Evolutionary conservation across 345 rosid species (phyloP), one percentile per base, ranked within the genome.

Genomic region (Hibiscus tridactylites): DNA sequence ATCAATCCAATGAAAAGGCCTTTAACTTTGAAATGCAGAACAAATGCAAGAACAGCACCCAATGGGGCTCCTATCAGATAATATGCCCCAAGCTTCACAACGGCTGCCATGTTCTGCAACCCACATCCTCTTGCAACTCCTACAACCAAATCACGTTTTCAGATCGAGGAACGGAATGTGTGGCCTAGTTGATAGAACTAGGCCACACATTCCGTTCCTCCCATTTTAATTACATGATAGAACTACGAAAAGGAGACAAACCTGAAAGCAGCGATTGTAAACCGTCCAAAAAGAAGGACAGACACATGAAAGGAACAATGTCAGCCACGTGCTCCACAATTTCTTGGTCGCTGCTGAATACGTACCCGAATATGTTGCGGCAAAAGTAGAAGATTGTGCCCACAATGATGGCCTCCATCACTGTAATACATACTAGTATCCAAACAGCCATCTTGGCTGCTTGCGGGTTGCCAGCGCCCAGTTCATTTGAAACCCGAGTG

Each of bases 401-500:
- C 1, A 72, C 64, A 0, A 77, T 64, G n/a, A 61, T 58, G 15
- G 75, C 79, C 69, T 82, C 90, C 5, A 53, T 12, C 2, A n/a
- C 17, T 1, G 85, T 71, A 3, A 81, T 72, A 37, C 5, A 54
- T 50, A 73, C 10, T n/a, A 53, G 74, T 2, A 80, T 74, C 47
- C 50, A 42, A 0, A 77, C 79, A 9, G 77, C 82, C 53, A 75
- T 6, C 52, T 74, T 69, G 3, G 86, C 90, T 59, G 44, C 68
- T 44, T 54, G 21, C 0, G 85, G 76, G 59, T 82, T 79, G 31
- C 83, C 90, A 0, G 83, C 82, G 47, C 90, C 90, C 2, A 86
- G 26, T 73, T 86, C 90, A 7, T 86, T 86, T 10, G 90, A 82
- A 70, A 85, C 81, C 6, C 85, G 80, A 58, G 81, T 73, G 37